These are phyloP conservation scores for Hamamelis virginiana DNA, from an alignment of 164 flowering plant species.

Conservation along the genomic window DNA sequence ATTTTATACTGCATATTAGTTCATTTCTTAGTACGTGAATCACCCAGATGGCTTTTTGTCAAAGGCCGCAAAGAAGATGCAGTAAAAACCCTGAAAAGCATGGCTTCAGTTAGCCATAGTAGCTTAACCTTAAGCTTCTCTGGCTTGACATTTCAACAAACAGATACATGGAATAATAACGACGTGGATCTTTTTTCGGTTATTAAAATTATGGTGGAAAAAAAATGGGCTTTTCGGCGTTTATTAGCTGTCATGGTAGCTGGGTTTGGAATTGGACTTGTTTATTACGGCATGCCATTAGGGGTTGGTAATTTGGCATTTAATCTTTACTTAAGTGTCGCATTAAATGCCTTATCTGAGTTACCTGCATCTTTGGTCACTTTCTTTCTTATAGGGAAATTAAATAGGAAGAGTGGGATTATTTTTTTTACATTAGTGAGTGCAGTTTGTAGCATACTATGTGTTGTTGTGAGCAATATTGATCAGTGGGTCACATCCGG, in stretches of 20 bases:
- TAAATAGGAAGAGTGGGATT: slow-evolving; percentile 34
- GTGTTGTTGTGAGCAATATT: slow-evolving; percentile 13
- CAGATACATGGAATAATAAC: slow-evolving; percentile 17
- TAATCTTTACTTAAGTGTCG: slow-evolving; percentile 50
- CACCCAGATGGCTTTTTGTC: slow-evolving; percentile 74
- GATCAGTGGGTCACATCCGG: too few relatives aligned
- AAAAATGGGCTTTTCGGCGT: slow-evolving; percentile 49
- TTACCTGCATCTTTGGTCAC: slow-evolving; percentile 49
- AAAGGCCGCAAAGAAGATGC: slow-evolving; percentile 60
- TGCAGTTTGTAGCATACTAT: slow-evolving; percentile 41
- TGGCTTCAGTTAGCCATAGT: slow-evolving; percentile 16
- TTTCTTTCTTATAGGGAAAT: slow-evolving; percentile 33
- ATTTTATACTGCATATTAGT: slow-evolving; percentile 36
- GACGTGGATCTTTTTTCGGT: slow-evolving; percentile 35
- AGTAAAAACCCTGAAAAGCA: slow-evolving; percentile 28
- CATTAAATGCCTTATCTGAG: slow-evolving; percentile 61
- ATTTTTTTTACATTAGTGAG: slow-evolving; percentile 38
- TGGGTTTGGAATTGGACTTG: slow-evolving; percentile 59
- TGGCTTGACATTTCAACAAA: slow-evolving; percentile 11
- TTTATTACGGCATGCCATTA: slow-evolving; percentile 75
- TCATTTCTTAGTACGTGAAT: slow-evolving; percentile 46
- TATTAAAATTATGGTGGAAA: slow-evolving; percentile 36
- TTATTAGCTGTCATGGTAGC: slow-evolving; percentile 36
- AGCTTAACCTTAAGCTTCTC: slow-evolving; percentile 16
- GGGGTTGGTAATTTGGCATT: slow-evolving; percentile 44